Base-by-base conservation (phyloP, 345 rosid species). In the Bruguiera sexangula region DNA sequence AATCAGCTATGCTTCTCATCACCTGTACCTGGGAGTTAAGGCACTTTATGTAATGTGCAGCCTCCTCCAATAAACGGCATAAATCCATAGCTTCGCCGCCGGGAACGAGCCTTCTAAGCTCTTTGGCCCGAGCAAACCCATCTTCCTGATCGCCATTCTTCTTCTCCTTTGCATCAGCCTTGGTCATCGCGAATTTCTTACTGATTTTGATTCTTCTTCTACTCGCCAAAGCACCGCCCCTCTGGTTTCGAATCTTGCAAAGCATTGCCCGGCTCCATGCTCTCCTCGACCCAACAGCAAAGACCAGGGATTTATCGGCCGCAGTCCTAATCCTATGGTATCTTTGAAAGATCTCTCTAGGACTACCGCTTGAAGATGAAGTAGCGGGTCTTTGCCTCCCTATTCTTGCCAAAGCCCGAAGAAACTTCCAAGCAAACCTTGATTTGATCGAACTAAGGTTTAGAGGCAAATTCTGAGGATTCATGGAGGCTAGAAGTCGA, bases 191-290 rank as follows among this genome's bases (percentile, higher is more conserved):
- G 5, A 13, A 24, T 24, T 24, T 56, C 24, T 56, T 56, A 21
- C 3, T 56, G 31, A 16, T 46, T 37, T 53, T 52, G 53, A 20
- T 43, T 62, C 68, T 48, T 60, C 9, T 58, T 60, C 63, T 72
- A 60, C 60, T 62, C 57, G 26, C 66, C 3, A 30, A 46, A 30
- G 30, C 62, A 22, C 37, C 6, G 3, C 46, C 3, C 24, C 43
- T 39, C 21, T 61, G 72, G 52, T 55, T 70, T 46, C 73, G 56
- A 1, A 68, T 56, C 75, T 66, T 76, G 50, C 63, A 71, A 32
- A 76, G 70, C 46, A 82, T 69, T 52, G 83, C 83, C 37, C 83
- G 72, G 65, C 83, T 82, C 85, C 85, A 82, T 16, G 54, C 70
- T 65, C 79, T 74, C 52, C 56, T 71, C 4, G 77, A 24, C 22